These are phyloP conservation scores for Tulasnella sp. DNA, from an alignment of 768 basidiomycete genomes.

Conservation along the genomic window DNA sequence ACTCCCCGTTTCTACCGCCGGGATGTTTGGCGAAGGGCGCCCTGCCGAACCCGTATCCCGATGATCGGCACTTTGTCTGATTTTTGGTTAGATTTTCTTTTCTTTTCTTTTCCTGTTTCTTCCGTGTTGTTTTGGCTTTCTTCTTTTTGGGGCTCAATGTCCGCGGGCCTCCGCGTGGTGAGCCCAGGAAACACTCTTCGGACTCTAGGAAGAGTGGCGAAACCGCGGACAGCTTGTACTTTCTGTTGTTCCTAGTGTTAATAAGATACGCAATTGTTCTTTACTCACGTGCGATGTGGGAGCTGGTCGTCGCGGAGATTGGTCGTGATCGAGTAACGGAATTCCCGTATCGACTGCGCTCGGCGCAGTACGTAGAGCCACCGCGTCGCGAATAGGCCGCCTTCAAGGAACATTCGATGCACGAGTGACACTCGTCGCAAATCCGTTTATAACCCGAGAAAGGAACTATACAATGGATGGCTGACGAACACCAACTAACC, in stretches of 20 bases:
- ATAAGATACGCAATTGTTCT: too few species aligned
- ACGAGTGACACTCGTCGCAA: neutral
- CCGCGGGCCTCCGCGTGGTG: too few species aligned
- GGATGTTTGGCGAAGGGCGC: neutral
- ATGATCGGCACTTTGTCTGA: neutral
- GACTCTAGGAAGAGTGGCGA: too few species aligned
- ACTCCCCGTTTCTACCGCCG: neutral
- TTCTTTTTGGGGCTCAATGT: too few species aligned
- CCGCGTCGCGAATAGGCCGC: too few species aligned
- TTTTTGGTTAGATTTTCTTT: neutral
- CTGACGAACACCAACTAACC: constrained; percentile 22
- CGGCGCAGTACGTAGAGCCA: neutral
- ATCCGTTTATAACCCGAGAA: neutral
- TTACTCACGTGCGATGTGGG: neutral
- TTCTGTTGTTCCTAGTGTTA: neutral
- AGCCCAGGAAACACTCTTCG: too few species aligned
- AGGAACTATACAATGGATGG: constrained; percentile 20
- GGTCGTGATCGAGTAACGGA: too few species aligned
- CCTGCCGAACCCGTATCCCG: neutral
- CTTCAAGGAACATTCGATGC: neutral
- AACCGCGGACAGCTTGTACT: neutral
- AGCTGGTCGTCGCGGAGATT: neutral
- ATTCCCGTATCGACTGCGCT: neutral
- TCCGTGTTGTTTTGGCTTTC: neutral
- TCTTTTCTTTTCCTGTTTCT: neutral